Conservation (phyloP, 2,329 filamentous ascomycete species). For the Neonectria ditissima region DNA sequence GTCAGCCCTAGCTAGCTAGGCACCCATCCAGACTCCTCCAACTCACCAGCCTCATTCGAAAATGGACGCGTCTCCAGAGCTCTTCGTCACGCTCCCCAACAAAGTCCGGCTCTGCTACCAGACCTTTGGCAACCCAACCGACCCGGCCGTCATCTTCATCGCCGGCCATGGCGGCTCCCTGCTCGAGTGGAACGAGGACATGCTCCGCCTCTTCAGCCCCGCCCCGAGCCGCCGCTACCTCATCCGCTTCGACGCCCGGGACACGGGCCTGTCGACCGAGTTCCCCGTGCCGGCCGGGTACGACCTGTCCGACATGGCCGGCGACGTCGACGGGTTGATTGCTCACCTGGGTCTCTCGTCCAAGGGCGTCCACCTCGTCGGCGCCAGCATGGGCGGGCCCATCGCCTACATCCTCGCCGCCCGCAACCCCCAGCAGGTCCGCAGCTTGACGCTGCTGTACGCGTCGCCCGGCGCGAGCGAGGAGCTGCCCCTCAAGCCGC, state of each 20-base stretch:
- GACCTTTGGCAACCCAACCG: conserved; percentile 39
- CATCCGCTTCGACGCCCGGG: conserved; percentile 41
- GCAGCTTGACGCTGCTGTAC: conserved; percentile 42
- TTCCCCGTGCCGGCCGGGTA: conserved; percentile 43
- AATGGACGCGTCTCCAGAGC: conserved; percentile 39
- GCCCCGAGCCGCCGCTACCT: conserved; percentile 28
- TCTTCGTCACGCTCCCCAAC: conserved; percentile 42
- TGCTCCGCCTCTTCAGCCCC: conserved; percentile 37
- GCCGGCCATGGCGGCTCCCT: conserved; percentile 39
- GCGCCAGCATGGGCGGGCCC: conserved; percentile 44
- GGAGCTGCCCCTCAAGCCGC: conserved; percentile 26
- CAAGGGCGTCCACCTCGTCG: conserved; percentile 41
- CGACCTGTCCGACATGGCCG: conserved; percentile 43
- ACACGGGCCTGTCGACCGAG: conserved; percentile 41
- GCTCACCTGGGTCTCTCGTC: conserved; percentile 38
- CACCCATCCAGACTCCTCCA: no score
- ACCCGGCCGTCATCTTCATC: conserved; percentile 43
- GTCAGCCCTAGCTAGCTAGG: no score
- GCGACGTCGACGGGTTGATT: conserved; percentile 43
- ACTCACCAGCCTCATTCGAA: not conserved
- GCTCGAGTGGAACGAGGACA: conserved; percentile 37
- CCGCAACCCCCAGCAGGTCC: conserved; percentile 27
- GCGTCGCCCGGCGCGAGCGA: conserved; percentile 38
- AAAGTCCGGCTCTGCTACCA: conserved; percentile 47
- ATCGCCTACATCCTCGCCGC: conserved; percentile 40